phyloP scores from a whole-genome alignment of 163 green algal species.

The Scenedesmus sp. region DNA sequence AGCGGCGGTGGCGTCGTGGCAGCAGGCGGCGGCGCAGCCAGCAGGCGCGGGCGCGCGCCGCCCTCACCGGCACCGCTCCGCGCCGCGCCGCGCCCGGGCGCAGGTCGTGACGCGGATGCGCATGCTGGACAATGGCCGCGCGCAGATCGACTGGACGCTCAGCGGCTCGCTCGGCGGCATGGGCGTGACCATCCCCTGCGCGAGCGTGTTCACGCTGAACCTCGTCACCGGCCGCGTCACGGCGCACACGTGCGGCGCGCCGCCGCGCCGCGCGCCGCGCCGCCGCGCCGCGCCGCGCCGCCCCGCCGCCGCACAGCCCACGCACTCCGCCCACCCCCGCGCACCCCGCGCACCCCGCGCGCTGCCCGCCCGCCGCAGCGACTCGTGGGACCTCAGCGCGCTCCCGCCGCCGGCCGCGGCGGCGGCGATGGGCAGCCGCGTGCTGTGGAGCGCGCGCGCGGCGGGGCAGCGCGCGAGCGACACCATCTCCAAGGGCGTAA shows the following conservation, averaged over 20 bases:
- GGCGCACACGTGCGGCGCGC: conserved; percentile 56
- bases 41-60: too few species aligned
- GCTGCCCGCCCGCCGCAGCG: conserved; percentile 40
- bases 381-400: conserved; percentile 64
- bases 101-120: conserved; percentile 57
- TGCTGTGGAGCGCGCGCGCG: conserved; percentile 55
- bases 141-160: conserved; percentile 67
- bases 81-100: too few species aligned
- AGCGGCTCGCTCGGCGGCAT: conserved; percentile 53
- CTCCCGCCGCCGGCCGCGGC: conserved; percentile 52
- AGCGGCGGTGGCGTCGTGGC: neutral
- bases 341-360: neutral
- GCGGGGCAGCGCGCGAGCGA: conserved; percentile 42
- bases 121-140: conserved; percentile 72
- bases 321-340: neutral
- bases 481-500: conserved; percentile 41
- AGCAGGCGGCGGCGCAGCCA: too few species aligned
- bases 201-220: conserved; percentile 71
- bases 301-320: neutral
- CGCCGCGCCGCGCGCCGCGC: neutral
- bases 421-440: conserved; percentile 46
- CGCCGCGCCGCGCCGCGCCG: neutral
- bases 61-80: too few species aligned
- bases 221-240: conserved; percentile 78
- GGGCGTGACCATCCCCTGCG: conserved; percentile 57